phyloP scores from a whole-genome alignment of 2,329 filamentous ascomycete genomes.

The Balansia obtecta region DNA sequence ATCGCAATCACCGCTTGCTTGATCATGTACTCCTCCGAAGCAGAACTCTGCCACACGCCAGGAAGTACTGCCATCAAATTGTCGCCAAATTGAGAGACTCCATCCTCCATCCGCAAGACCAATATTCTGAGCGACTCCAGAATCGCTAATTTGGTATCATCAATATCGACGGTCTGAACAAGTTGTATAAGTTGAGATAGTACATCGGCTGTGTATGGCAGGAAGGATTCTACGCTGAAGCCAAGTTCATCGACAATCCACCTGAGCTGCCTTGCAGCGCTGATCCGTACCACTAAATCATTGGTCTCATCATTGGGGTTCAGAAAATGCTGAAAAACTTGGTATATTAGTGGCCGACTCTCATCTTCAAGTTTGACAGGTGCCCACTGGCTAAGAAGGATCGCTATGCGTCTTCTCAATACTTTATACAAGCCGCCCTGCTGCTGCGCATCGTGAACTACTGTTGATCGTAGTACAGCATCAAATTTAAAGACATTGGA shows the following conservation, averaged over 20 bases:
- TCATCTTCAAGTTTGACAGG: conserved; percentile 59
- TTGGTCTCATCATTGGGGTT: conserved; percentile 67
- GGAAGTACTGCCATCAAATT: conserved; percentile 73
- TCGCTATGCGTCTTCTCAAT: conserved; percentile 74
- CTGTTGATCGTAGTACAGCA: conserved; percentile 57
- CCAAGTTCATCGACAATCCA: conserved; percentile 73
- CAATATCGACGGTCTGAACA: conserved; percentile 66
- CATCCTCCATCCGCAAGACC: conserved; percentile 68
- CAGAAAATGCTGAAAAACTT: conserved; percentile 80
- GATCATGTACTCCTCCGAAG: conserved; percentile 72
- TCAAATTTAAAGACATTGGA: conserved; percentile 72
- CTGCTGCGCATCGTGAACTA: conserved; percentile 67
- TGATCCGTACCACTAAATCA: conserved; percentile 84
- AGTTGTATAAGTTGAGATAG: conserved; percentile 63
- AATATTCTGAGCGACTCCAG: conserved; percentile 75
- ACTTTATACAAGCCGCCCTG: conserved; percentile 57
- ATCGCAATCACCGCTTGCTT: conserved; percentile 88
- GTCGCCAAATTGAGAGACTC: conserved; percentile 58
- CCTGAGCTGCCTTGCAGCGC: conserved; percentile 74
- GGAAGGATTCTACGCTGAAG: conserved; percentile 61
- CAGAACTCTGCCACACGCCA: conserved; percentile 71
- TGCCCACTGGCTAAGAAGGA: conserved; percentile 83
- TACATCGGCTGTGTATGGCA: conserved; percentile 64
- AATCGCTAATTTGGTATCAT: conserved; percentile 83
- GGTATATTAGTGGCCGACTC: conserved; percentile 65